Percentiles rank a stretch among this genome's conserved stretches.
phyloP scores from a whole-genome alignment of 148 eudicot species.

The Diospyros lotus region DNA sequence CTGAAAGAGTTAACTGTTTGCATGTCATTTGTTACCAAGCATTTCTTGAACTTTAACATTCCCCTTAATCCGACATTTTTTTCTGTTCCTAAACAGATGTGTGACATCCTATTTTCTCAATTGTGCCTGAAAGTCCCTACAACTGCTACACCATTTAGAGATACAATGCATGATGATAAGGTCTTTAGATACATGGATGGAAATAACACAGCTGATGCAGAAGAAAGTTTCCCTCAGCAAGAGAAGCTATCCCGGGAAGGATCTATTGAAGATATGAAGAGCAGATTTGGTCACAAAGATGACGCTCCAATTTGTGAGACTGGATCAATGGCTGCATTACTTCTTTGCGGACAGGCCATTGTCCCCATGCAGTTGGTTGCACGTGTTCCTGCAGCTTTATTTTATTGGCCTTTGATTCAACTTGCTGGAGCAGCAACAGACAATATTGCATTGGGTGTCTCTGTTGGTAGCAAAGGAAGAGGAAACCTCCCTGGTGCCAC shows the following conservation, averaged over 20 bases:
- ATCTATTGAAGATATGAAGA: conserved; percentile 40
- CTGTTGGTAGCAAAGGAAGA: conserved; percentile 98
- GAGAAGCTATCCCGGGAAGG: conserved; percentile 47
- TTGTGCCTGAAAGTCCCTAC: conserved; percentile 83
- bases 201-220: conserved; percentile 31
- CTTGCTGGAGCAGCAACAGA: conserved; percentile 98
- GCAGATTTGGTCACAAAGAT: conserved; percentile 24
- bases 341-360: conserved; percentile 88
- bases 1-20: neutral
- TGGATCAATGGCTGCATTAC: conserved; percentile 91
- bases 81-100: conserved; percentile 59
- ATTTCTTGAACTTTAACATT: conserved; percentile 8
- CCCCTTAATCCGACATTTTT: conserved; percentile 6
- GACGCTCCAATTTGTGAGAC: conserved; percentile 57
- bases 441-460: conserved; percentile 93
- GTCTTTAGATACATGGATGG: conserved; percentile 34
- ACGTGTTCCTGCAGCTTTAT: conserved; percentile 85
- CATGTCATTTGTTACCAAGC: neutral
- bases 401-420: conserved; percentile 97
- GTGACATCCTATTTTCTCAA: conserved; percentile 93
- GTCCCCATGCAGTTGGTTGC: conserved; percentile 94
- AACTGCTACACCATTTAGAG: conserved; percentile 36
- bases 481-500: conserved; percentile 96
- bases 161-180: conserved; percentile 34
- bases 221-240: conserved; percentile 33